Base-by-base conservation (phyloP, 164 flowering plant genomes). In the Dillenia turbinata region DNA sequence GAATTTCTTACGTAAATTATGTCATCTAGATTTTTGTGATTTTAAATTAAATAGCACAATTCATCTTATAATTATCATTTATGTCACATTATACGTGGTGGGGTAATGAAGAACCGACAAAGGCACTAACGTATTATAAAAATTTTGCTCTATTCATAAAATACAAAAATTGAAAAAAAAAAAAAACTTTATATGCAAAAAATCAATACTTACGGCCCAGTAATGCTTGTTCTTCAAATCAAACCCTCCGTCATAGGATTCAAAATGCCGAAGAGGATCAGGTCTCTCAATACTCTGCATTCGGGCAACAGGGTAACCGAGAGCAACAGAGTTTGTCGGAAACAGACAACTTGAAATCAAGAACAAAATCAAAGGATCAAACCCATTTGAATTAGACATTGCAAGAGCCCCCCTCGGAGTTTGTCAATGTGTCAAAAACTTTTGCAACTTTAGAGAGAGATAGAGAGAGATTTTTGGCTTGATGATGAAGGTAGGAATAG, bases 151-250 rank as follows among this genome's bases (percentile, higher is more conserved):
- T 19, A 19, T 19, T 19, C 1, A 19, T 19, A 19, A 19, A 19
- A 9, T 14, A 24, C 24, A 45, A 54, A 49, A 61, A 59, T 47
- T 45, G 56, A 16, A 33, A 10, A 4, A 51, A 43, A 45, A 47
- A 9, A 49, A 12, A 19, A 19, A 19, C 22, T 19, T 19, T 19
- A 19, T 19, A 19, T 19, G 22, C 22, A 19, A 19, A 19, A 19
- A 19, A 19, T 19, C 22, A 19, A 19, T 19, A 66, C 88, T 76
- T 71, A 86, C 92, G 60, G 87, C 75, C 85, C 83, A 81, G 66
- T 86, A 86, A 72, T 84, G 89, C 54, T 65, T 79, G 73, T 78
- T 73, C 17, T 61, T 54, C 26, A 82, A 26, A 57, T 84, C 71
- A 57, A 69, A 86, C 44, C 60, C 75, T 52, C 86, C 89, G 59